Base-by-base conservation (phyloP, 768 basidiomycete genomes). In the Lactifluus rugatus region DNA sequence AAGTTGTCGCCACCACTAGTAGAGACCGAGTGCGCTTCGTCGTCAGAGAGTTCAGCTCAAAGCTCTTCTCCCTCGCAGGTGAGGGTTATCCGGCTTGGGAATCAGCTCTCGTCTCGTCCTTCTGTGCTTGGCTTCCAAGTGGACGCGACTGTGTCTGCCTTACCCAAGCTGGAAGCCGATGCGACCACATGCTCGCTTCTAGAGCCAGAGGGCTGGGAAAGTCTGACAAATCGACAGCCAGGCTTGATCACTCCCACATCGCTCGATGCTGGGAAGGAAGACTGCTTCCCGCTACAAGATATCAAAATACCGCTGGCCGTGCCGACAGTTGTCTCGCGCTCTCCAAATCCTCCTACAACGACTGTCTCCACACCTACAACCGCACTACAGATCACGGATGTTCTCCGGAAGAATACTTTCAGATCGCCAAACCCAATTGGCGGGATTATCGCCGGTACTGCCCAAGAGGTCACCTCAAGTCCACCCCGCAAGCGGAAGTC, bases 401-500 rank as follows among this genome's bases (percentile, higher is more conserved):
- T 3, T 2, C 14, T 23, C 8, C 28, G 13, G 21, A 31, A 31
- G 23, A 26, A 42, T 19, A 6, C 19, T 39, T 13, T 52, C 36
- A 39, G 31, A 17, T 4, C 9, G 2, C 46, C 45, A 0, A 19
- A 3, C 26, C 32, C 8, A 28, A 26, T 42, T 16, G 8, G n/a
- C 26, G 11, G 26, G 16, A 23, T 19, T 16, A 8, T 37, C 13
- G 6, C 2, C 25, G 39, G 31, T 11, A 3, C 6, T 3, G 1
- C 31, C 5, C 58, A 26, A 54, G 47, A 54, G 44, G 21, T 39
- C 25, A 7, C 26, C 31, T n/a, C 26, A 8, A 50, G 21, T 7
- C 31, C 54, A 25, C 48, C 42, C 2, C 48, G 48, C 34, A 60
- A 60, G 26, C 44, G 54, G 36, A 56, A 50, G 49, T 26, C 54